These are phyloP conservation scores for Lepiota brunneoincarnata DNA, from an alignment of 768 basidiomycete genomes.

Conservation along the genomic window DNA sequence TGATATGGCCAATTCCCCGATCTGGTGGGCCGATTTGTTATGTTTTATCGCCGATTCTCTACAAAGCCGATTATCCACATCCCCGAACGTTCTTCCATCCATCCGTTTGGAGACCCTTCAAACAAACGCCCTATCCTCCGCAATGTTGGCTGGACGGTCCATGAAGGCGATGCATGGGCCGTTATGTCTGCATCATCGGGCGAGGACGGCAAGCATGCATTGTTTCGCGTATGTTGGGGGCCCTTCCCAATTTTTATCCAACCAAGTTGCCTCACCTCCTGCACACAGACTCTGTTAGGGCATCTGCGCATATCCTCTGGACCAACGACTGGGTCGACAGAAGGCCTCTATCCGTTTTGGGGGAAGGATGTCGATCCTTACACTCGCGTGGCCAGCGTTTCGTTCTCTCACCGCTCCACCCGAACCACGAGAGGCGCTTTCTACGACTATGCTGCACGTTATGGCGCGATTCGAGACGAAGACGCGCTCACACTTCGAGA, in stretches of 20 bases:
- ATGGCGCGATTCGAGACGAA: constrained; percentile 84
- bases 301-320: constrained; percentile 65
- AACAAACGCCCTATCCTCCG: constrained; percentile 44
- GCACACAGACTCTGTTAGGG: constrained; percentile 59
- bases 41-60: not conserved
- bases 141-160: constrained; percentile 56
- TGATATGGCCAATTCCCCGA: no score
- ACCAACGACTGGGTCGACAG: constrained; percentile 46
- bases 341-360: constrained; percentile 76
- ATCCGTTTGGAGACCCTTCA: constrained; percentile 55
- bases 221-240: constrained; percentile 69
- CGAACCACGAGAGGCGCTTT: constrained; percentile 66
- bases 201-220: constrained; percentile 44
- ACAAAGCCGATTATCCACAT: constrained; percentile 33
- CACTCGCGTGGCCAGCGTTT: constrained; percentile 51
- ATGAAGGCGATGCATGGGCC: constrained; percentile 71
- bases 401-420: constrained; percentile 59
- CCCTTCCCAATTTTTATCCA: not conserved
- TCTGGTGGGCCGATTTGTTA: no score
- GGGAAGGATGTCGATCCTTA: constrained; percentile 42
- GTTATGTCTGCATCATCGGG: constrained; percentile 60
- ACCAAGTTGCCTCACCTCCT: not conserved
- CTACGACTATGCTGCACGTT: constrained; percentile 91
- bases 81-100: constrained; percentile 44
- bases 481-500: constrained; percentile 76